Evolutionary conservation across 139 green algal species (phyloP).

Genomic region (Chlamydomonas sphaeroides): DNA sequence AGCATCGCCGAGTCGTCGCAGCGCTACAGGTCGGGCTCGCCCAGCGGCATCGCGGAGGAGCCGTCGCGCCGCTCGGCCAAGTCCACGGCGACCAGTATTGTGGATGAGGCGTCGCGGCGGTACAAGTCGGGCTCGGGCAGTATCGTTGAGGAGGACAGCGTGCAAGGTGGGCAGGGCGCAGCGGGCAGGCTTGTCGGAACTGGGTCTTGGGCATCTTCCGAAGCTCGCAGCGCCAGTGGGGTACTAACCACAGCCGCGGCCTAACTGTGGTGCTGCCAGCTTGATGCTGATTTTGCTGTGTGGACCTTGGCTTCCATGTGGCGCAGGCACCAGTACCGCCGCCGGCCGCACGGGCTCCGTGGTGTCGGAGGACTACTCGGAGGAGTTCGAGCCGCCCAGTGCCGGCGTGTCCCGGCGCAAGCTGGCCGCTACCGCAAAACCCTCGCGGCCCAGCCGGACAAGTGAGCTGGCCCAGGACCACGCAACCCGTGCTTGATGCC

Average conservation of each 20-base stretch:
- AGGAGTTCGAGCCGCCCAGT: conserved; percentile 7
- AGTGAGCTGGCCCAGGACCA: too few species aligned
- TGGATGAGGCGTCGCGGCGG: not conserved
- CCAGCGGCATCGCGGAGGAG: not conserved
- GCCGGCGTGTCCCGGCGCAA: not conserved
- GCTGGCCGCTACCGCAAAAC: not conserved
- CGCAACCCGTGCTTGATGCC: too few species aligned
- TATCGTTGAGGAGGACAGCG: not conserved
- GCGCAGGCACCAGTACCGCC: too few species aligned
- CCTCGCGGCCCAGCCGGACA: not conserved
- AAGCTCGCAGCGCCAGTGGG: too few species aligned
- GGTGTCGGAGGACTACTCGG: conserved; percentile 11
- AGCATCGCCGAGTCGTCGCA: not conserved
- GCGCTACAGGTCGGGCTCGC: too few species aligned
- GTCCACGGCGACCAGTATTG: not conserved
- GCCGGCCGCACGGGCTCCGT: not conserved
- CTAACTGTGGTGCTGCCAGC: too few species aligned
- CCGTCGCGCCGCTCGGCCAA: not conserved
- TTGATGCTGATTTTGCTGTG: too few species aligned
- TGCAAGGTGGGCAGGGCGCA: not conserved
- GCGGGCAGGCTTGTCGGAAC: too few species aligned
- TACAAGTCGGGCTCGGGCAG: not conserved
- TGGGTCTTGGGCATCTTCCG: too few species aligned
- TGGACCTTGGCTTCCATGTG: too few species aligned
- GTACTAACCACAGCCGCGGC: too few species aligned